These are phyloP conservation scores for Botrytis aclada DNA, from an alignment of 2,329 filamentous ascomycete species.

Conservation along the genomic window DNA sequence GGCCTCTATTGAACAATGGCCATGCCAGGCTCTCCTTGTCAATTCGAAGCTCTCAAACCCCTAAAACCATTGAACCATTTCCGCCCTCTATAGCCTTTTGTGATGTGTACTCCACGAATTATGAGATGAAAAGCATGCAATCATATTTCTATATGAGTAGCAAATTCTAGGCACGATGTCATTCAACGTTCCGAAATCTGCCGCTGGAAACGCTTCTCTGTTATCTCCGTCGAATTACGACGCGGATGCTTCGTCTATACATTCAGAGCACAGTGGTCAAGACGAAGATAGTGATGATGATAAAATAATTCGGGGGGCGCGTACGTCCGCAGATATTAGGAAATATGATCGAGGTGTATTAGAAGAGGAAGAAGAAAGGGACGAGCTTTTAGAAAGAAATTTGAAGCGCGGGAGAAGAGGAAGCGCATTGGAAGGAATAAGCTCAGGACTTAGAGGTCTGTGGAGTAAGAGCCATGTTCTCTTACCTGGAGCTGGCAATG, in stretches of 20 bases:
- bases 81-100: neutral
- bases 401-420: constrained; percentile 38
- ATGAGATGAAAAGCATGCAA: neutral
- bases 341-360: constrained; percentile 68
- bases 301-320: constrained; percentile 60
- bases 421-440: constrained; percentile 30
- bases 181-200: constrained; percentile 7
- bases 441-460: constrained; percentile 42
- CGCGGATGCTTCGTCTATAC: constrained; percentile 61
- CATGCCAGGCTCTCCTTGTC: neutral
- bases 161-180: constrained; percentile 19
- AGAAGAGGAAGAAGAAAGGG: constrained; percentile 71
- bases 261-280: constrained; percentile 62
- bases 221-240: constrained; percentile 35
- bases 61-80: neutral
- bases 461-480: constrained; percentile 34
- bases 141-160: neutral
- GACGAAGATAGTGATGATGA: constrained; percentile 77
- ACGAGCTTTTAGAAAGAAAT: constrained; percentile 55
- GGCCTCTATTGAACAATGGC: neutral
- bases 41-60: neutral
- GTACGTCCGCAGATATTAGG: constrained; percentile 67
- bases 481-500: constrained; percentile 37
- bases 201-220: constrained; percentile 28
- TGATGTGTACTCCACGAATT: neutral